Evolutionary conservation across 257 asterid genomes (phyloP).

Genomic region (Solanum bulbocastanum): DNA sequence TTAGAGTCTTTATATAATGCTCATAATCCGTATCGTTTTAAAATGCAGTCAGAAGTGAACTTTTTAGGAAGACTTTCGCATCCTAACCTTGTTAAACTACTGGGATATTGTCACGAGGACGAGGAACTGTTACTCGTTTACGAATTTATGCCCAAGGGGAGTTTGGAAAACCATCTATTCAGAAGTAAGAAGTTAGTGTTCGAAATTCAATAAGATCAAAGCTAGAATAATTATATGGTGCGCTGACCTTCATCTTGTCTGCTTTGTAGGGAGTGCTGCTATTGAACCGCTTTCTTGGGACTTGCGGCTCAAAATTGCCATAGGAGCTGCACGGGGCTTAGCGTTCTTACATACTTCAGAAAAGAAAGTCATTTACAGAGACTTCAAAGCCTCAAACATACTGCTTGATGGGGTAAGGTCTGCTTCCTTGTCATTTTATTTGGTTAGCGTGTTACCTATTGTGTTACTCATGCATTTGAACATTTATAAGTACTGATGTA

Average conservation of each 20-base stretch:
- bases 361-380: conserved; percentile 33
- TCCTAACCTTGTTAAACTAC: conserved; percentile 34
- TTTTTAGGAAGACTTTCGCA: conserved; percentile 43
- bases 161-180: conserved; percentile 43
- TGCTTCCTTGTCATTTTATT: not conserved
- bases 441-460: not conserved
- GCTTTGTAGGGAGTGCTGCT: conserved; percentile 22
- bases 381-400: conserved; percentile 40
- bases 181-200: conserved; percentile 21
- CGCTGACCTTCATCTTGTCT: not conserved
- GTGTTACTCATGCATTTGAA: not conserved
- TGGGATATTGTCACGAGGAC: conserved; percentile 37
- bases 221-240: not conserved
- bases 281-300: conserved; percentile 34
- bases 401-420: conserved; percentile 29
- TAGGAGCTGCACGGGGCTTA: conserved; percentile 40
- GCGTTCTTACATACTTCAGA: conserved; percentile 31
- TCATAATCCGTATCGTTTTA: not conserved
- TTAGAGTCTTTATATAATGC: not conserved
- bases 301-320: conserved; percentile 26
- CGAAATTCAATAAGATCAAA: not conserved
- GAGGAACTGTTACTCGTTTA: conserved; percentile 30
- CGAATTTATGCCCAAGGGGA: conserved; percentile 40
- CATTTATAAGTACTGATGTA: not conserved
- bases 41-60: conserved; percentile 40